phyloP scores from a whole-genome alignment of 495 filamentous ascomycete species.

The Letharia columbiana region DNA sequence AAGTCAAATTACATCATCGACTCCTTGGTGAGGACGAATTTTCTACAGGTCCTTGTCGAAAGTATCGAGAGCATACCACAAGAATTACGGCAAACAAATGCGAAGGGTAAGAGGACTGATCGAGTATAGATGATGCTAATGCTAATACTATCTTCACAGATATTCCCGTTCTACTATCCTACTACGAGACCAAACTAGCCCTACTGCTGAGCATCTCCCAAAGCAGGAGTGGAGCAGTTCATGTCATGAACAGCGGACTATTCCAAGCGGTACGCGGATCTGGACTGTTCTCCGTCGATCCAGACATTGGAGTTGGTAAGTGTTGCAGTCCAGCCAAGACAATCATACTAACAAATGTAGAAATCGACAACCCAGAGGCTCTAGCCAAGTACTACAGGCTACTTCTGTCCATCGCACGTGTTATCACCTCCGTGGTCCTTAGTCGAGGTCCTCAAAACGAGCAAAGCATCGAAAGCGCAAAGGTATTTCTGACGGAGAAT shows the following conservation, averaged over 20 bases:
- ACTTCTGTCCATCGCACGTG: conserved; percentile 68
- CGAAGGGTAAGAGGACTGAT: conserved; percentile 37
- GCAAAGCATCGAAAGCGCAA: conserved; percentile 60
- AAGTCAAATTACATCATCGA: conserved; percentile 65
- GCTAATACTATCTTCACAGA: conserved; percentile 32
- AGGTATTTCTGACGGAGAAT: conserved; percentile 69
- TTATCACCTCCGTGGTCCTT: conserved; percentile 71
- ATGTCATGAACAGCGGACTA: conserved; percentile 79
- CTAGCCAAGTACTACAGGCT: conserved; percentile 75
- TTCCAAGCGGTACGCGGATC: conserved; percentile 74
- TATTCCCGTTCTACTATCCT: conserved; percentile 46
- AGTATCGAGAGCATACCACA: conserved; percentile 60
- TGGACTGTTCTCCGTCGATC: conserved; percentile 78
- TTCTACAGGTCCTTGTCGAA: conserved; percentile 81
- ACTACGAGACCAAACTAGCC: conserved; percentile 67
- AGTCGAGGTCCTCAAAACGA: conserved; percentile 74
- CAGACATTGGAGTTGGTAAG: conserved; percentile 78
- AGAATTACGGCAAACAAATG: conserved; percentile 50
- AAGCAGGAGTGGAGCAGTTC: conserved; percentile 66
- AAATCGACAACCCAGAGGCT: conserved; percentile 60
- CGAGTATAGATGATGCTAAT: conserved; percentile 5
- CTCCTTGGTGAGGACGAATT: conserved; percentile 72
- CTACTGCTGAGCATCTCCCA: conserved; percentile 79
- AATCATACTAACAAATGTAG: conserved; percentile 28
- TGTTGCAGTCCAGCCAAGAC: conserved; percentile 21